Evolutionary conservation across 2,329 filamentous ascomycete genomes (phyloP).

Genomic region (Epichloe gansuensis): DNA sequence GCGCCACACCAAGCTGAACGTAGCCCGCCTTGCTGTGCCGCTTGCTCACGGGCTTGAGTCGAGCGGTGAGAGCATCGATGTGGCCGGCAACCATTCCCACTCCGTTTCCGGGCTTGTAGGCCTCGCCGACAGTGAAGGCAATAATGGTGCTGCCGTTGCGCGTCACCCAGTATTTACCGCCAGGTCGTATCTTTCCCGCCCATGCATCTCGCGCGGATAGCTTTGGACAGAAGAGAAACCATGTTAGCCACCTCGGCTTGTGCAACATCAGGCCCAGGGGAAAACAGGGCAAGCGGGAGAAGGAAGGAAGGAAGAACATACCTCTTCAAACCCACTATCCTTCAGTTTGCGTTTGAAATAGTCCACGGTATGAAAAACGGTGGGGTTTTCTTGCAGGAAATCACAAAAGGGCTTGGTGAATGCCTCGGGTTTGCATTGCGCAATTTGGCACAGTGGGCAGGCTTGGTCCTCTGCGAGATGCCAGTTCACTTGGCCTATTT

Average conservation of each 20-base stretch:
- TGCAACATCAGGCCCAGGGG: neutral
- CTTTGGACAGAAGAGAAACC: constrained; percentile 21
- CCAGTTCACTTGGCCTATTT: constrained; percentile 21
- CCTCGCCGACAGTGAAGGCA: constrained; percentile 69
- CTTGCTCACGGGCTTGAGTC: constrained; percentile 79
- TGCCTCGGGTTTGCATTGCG: constrained; percentile 38
- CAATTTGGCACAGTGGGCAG: constrained; percentile 26
- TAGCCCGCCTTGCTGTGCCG: constrained; percentile 79
- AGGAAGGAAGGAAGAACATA: constrained; percentile 20
- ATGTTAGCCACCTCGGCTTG: neutral
- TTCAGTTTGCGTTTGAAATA: constrained; percentile 63
- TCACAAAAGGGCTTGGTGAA: constrained; percentile 77
- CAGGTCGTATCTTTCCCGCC: constrained; percentile 55
- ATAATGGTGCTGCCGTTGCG: constrained; percentile 79
- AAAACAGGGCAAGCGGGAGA: neutral
- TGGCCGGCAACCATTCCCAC: constrained; percentile 83
- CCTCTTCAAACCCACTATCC: constrained; percentile 59
- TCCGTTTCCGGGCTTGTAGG: constrained; percentile 75
- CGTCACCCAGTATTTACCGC: constrained; percentile 79
- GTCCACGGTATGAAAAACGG: constrained; percentile 79
- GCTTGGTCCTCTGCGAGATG: constrained; percentile 12
- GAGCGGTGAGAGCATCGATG: constrained; percentile 82
- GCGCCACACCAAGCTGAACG: constrained; percentile 78
- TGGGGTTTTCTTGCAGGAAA: constrained; percentile 83
- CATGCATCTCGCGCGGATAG: constrained; percentile 71